Base-by-base conservation (phyloP, 495 filamentous ascomycete species). In the Aspergillus indologenus region DNA sequence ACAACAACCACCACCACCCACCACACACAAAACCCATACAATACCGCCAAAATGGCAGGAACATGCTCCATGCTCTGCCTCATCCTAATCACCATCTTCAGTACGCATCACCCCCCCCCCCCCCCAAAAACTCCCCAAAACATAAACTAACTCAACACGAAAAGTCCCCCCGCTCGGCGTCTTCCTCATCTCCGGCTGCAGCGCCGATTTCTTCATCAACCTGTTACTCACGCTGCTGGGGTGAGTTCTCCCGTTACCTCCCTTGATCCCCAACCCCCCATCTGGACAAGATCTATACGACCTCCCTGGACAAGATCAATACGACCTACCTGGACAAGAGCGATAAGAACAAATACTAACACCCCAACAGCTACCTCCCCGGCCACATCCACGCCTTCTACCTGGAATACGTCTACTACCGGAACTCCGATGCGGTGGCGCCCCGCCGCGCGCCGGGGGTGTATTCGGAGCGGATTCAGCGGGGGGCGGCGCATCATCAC, bases 301-400 rank as follows among this genome's bases (percentile, higher is more conserved):
- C n/a, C n/a, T n/a, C n/a, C n/a, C n/a, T n/a, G n/a, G n/a, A n/a
- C n/a, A n/a, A n/a, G n/a, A n/a, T n/a, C n/a, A n/a, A n/a, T n/a
- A n/a, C n/a, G n/a, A n/a, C n/a, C n/a, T n/a, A n/a, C n/a, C n/a
- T n/a, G n/a, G n/a, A n/a, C n/a, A n/a, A n/a, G n/a, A n/a, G n/a
- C n/a, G n/a, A n/a, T n/a, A 29, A 29, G 26, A 4, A 23, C 26
- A 51, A 14, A 50, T 22, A 51, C 18, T 9, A 21, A 45, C 29
- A 52, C 56, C 34, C 5, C 34, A 40, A 40, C n/a, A 90, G 89
- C 2, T 89, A 86, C 63, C 69, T 94, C 55, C 91, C 90, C 1
- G 90, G 90, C 7, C 86, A 93, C 61, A 82, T 96, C 23, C 93
- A 96, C 68, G 93, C 90, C 7, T 96, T 95, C 75, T 98, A 97